Base-by-base conservation (phyloP, 2,329 filamentous ascomycete species). In the Aspergillus pseudoviridinutans region DNA sequence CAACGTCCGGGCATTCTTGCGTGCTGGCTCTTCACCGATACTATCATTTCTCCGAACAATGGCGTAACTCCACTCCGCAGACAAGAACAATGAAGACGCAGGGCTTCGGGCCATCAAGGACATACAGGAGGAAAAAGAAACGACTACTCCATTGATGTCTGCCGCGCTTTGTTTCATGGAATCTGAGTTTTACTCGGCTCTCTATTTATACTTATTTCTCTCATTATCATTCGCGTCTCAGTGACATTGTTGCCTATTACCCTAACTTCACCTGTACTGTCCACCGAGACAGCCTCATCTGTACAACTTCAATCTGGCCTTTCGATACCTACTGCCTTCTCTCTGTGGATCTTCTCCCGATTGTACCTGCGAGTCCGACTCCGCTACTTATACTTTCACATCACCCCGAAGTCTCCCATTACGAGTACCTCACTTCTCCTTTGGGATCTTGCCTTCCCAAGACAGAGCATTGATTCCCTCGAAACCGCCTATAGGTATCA, bases 11-110 rank as follows among this genome's bases (percentile, higher is more conserved):
- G 42, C 58, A 42, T 57, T 38, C 54, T 57, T 59, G 49, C 56
- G 47, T 58, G 29, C 57, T 57, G 44, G 22, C 41, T 32, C 22
- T 51, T 47, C 62, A 17, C 17, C 10, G 22, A 47, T 63, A 58
- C 57, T 63, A 60, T 54, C 62, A 61, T 66, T 50, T 35, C 49
- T 20, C 46, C 50, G 17, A 25, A 51, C 61, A 63, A 66, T 66
- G 64, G 64, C 64, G 61, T 66, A 64, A 64, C 57, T 47, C 44
- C 10, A 51, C 42, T 47, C 38, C 46, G 57, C 25, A 44, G 28
- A 56, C 49, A 44, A 59, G 38, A 47, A 63, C 58, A 58, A 65
- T 63, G 63, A 64, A 27, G 47, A 44, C 41, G 54, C 57, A 57
- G 52, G 49, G 56, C 56, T 57, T 47, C 55, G 53, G 56, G 52